phyloP scores from a whole-genome alignment of 768 basidiomycete genomes.

The Clavulina sp. region DNA sequence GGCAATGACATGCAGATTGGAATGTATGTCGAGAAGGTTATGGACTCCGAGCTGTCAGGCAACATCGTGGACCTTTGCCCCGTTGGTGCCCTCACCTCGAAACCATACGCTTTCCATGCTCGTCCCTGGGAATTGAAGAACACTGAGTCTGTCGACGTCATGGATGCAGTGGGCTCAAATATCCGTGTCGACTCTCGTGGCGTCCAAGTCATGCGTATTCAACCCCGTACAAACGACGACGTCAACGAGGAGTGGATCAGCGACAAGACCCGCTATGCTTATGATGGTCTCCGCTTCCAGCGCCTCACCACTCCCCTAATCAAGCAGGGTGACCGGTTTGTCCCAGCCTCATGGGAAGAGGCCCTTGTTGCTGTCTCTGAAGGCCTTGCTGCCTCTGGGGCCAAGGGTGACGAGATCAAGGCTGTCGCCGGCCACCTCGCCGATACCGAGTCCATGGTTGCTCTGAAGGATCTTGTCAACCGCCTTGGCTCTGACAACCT shows the following conservation, averaged over 20 bases:
- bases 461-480: conserved; percentile 86
- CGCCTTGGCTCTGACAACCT: conserved; percentile 91
- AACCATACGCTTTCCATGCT: conserved; percentile 95
- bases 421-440: conserved; percentile 85
- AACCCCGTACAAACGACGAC: conserved; percentile 91
- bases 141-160: conserved; percentile 88
- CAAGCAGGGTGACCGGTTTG: conserved; percentile 84
- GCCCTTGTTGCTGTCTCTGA: conserved; percentile 60
- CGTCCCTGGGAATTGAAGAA: conserved; percentile 98
- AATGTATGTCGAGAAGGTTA: conserved; percentile 92
- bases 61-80: conserved; percentile 96
- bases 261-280: conserved; percentile 95
- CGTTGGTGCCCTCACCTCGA: conserved; percentile 94
- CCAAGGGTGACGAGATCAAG: conserved; percentile 82
- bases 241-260: conserved; percentile 99
- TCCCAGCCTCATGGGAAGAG: conserved; percentile 79
- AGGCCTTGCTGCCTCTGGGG: conserved; percentile 67
- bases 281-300: conserved; percentile 91
- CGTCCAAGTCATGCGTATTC: conserved; percentile 91
- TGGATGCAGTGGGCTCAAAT: conserved; percentile 92
- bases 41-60: conserved; percentile 94
- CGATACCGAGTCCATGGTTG: conserved; percentile 85
- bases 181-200: conserved; percentile 93
- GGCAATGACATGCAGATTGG: conserved; percentile 98
- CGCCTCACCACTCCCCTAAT: conserved; percentile 83